phyloP scores from a whole-genome alignment of 306 rosid genomes.

The Trichosanthes truncata region DNA sequence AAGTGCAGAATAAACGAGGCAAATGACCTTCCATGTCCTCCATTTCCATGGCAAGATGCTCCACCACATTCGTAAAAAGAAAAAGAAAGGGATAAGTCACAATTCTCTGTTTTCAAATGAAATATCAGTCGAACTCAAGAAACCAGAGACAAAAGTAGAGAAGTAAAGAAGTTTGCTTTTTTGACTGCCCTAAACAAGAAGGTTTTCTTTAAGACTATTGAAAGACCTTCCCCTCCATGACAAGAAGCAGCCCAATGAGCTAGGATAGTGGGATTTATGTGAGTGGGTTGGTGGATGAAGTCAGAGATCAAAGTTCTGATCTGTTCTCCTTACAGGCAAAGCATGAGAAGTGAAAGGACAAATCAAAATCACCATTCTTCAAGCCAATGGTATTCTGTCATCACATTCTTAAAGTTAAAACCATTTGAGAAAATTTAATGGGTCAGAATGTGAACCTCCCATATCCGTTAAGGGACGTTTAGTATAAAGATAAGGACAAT shows the following conservation, averaged over 20 bases:
- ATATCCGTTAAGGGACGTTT: too few species aligned
- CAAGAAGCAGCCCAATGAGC: background rate
- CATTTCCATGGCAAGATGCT: background rate
- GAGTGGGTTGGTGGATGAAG: background rate
- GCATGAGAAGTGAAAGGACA: background rate
- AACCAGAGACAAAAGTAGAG: background rate
- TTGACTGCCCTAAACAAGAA: background rate
- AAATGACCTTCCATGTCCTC: conserved; percentile 2
- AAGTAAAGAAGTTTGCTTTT: background rate
- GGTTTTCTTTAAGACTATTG: background rate
- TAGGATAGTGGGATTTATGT: background rate
- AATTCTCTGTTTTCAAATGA: background rate
- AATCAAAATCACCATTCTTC: background rate
- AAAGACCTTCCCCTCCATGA: background rate
- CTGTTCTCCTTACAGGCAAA: background rate
- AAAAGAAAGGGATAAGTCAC: background rate
- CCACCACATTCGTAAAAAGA: conserved; percentile 1
- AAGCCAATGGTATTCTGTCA: background rate
- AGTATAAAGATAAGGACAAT: background rate
- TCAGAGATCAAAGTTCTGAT: background rate
- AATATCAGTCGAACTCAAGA: background rate
- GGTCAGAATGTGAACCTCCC: background rate
- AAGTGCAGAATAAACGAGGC: conserved; percentile 10
- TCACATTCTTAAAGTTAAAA: background rate
- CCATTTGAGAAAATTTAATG: background rate